A percentile compares a stretch with the other conserved stretches of the same genome.
Evolutionary conservation across 306 rosid genomes (phyloP).

Genomic region (Medicago ruthenica): DNA sequence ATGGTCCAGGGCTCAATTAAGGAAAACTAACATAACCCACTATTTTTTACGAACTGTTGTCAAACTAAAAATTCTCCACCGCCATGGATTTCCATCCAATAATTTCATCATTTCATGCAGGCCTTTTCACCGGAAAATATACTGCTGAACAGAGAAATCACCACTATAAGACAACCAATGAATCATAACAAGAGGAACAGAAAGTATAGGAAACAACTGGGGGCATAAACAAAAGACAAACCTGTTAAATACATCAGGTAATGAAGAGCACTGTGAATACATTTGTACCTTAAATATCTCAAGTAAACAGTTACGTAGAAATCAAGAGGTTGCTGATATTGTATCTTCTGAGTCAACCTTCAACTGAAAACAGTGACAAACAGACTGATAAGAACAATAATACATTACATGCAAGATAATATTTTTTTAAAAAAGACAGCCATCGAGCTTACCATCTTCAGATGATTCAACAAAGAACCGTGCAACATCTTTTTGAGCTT

Average conservation of each 20-base stretch:
- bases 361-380: constrained; percentile 57
- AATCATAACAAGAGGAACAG: constrained; percentile 15
- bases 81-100: constrained; percentile 5
- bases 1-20: neutral
- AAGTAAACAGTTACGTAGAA: constrained; percentile 13
- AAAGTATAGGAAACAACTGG: constrained; percentile 6
- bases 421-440: neutral
- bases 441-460: constrained; percentile 62
- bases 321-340: constrained; percentile 50
- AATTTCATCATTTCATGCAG: neutral
- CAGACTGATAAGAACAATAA: constrained; percentile 6
- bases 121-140: constrained; percentile 4
- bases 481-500: constrained; percentile 72
- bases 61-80: neutral
- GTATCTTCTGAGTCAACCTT: constrained; percentile 66
- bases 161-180: constrained; percentile 10
- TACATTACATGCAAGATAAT: neutral
- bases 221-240: constrained; percentile 31
- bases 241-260: constrained; percentile 22
- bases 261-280: constrained; percentile 10
- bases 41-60: neutral
- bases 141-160: constrained; percentile 35
- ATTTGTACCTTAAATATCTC: constrained; percentile 17
- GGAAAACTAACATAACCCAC: neutral
- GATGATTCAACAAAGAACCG: constrained; percentile 71